These are phyloP conservation scores for Lenzites betulinus DNA, from an alignment of 768 basidiomycete species.

Conservation along the genomic window DNA sequence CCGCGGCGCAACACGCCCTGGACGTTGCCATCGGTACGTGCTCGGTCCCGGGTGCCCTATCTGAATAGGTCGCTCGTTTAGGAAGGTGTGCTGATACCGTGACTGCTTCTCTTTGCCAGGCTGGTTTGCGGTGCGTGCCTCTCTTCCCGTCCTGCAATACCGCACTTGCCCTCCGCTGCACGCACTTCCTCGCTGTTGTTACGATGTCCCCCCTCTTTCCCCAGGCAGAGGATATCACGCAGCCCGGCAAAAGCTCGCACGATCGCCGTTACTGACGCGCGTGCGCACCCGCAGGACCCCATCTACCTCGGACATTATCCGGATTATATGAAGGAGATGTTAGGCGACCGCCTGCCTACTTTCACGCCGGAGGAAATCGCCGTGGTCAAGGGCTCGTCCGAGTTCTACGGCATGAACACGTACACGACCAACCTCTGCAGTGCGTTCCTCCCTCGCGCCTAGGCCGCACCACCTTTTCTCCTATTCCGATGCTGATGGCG, in stretches of 20 bases:
- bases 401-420: conserved; percentile 78
- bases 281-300: conserved; percentile 48
- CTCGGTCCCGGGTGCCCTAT: conserved; percentile 19
- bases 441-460: conserved; percentile 23
- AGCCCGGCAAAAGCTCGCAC: not conserved
- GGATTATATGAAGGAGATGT: conserved; percentile 58
- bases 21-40: conserved; percentile 69
- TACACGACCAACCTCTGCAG: conserved; percentile 65
- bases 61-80: not conserved
- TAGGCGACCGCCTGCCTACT: conserved; percentile 57
- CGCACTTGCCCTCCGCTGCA: not conserved
- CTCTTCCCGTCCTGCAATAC: not conserved
- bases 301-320: conserved; percentile 79
- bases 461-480: not conserved
- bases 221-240: not conserved
- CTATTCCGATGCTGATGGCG: not conserved
- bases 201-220: not conserved
- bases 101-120: conserved; percentile 35
- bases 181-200: conserved; percentile 13
- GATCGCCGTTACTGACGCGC: not conserved
- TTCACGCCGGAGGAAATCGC: conserved; percentile 60
- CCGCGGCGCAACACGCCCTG: conserved; percentile 69
- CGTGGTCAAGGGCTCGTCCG: conserved; percentile 66
- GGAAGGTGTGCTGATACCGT: conserved; percentile 13
- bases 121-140: conserved; percentile 52